Evolutionary conservation across 2,329 filamentous ascomycete species (phyloP), one percentile per base, ranked within the genome.

Genomic region (Malbranchea cinnamomea): DNA sequence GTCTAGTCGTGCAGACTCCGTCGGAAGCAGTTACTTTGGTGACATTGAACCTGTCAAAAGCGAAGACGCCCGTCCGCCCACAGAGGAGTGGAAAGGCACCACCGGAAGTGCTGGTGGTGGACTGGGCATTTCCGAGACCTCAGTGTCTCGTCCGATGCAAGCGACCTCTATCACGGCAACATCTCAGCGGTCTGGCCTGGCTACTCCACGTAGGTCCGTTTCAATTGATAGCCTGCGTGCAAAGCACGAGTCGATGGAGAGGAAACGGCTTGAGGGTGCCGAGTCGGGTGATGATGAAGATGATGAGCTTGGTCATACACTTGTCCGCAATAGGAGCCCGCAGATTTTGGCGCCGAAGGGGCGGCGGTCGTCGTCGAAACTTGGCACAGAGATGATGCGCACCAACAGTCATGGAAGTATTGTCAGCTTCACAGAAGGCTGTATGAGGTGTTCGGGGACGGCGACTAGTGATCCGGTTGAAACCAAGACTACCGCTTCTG

Each of bases 371-470:
- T 80, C 78, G 31, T 93, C 84, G 1, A 94, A 93, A 53, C 68
- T 95, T 2, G 84, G 84, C 2, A 89, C 84, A 28, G 87, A 95
- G 53, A 94, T 95, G 87, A 87, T 94, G 82, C 74, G 87, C 27
- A 91, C 87, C 12, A 92, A 93, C 52, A 93, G 83, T 47, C 78
- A 87, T 44, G 87, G 91, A 28, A 93, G 85, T 46, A 70, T 81
- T 18, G 59, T 62, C 21, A 62, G 58, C 32, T 56, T 53, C 29
- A 51, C 50, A 28, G 59, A 62, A 25, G 57, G 61, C 16, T 22
- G 30, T 18, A 11, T 25, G 11, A 37, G 26, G 23, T 22, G 30
- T 18, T 13, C 23, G 11, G 35, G 26, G 23, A 42, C 44, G 16
- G 45, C 47, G 4, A 45, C 48, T 12, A 32, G 35, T 14, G 38